Base-by-base conservation (phyloP, 768 basidiomycete species). In the Cystofilobasidium ferigula region DNA sequence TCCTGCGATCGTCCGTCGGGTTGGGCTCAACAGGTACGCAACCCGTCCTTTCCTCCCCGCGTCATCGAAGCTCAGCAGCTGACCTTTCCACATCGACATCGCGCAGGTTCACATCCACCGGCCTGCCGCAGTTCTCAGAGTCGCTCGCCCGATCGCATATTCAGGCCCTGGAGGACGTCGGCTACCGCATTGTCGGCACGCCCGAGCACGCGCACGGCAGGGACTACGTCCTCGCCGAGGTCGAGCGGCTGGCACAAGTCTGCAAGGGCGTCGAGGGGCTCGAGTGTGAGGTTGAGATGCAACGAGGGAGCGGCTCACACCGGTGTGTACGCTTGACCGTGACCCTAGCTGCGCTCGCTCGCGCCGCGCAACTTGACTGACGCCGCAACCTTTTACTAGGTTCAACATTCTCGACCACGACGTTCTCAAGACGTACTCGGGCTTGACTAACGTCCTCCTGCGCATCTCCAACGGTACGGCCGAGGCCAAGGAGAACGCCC, bases 381-480 rank as follows among this genome's bases (percentile, higher is more conserved):
- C 14, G 36, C 8, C 5, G 12, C 3, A 24, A 35, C 14, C 40
- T 5, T 28, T 9, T 22, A 24, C 36, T 34, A 51, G 65, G 2
- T 67, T 68, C 57, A 45, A 57, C 42, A 68, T 68, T 28, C 45
- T 68, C 18, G 61, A 68, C 45, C 67, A 57, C 47, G 61, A 62
- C 26, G 61, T 68, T 26, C 36, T 68, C 38, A 68, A 68, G 61
- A 68, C 67, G 18, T 68, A 63, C 36, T 48, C 67, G 24, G 61
- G 56, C 22, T 61, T 68, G 32, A 47, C 61, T 26, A 68, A 68
- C 47, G 53, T 68, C 57, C 38, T 68, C 35, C 40, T 68, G 22
- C 51, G 59, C 14, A 58, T 68, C 13, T 68, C 62, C 5, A 47
- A 62, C 57, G 61, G 61, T 13, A 34, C 62, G 20, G 16, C 3